A percentile compares a stretch with the other conserved stretches of the same genome.
Conservation (phyloP, 1,284 basidiomycete species). For the Boletus hoseneyae region DNA sequence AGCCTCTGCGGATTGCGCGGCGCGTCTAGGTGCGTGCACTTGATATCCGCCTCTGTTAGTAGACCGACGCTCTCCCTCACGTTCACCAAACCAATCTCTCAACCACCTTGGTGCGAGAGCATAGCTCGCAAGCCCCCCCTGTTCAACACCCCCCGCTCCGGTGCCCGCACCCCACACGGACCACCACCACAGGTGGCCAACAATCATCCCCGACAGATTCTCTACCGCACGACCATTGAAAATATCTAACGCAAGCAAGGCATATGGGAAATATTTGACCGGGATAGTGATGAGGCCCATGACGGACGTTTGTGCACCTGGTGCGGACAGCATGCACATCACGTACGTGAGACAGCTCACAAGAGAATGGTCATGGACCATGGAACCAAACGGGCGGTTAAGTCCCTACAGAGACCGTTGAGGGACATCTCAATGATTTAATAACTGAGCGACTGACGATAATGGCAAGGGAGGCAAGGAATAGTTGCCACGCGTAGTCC, state of each 20-base stretch:
- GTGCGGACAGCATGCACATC: constrained; percentile 62
- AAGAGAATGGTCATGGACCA: constrained; percentile 64
- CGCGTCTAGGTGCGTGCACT: constrained; percentile 27
- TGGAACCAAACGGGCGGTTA: constrained; percentile 61
- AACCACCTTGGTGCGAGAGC: constrained; percentile 42
- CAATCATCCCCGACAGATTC: constrained; percentile 65
- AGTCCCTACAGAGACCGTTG: constrained; percentile 39
- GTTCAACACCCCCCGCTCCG: constrained; percentile 30
- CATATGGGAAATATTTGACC: constrained; percentile 71
- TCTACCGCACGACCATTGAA: constrained; percentile 64
- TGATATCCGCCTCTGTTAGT: constrained; percentile 24
- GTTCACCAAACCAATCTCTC: constrained; percentile 34
- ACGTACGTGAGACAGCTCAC: constrained; percentile 69
- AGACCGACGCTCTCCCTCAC: constrained; percentile 15
- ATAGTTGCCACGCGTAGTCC: constrained; percentile 74
- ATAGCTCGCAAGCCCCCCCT: constrained; percentile 22
- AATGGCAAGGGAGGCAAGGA: constrained; percentile 53
- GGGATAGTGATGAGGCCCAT: constrained; percentile 74
- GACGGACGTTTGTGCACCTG: constrained; percentile 63
- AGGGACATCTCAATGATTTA: constrained; percentile 1
- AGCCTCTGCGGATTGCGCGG: constrained; percentile 26
- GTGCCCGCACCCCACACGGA: constrained; percentile 47
- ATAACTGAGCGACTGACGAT: constrained; percentile 45
- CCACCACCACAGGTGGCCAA: constrained; percentile 82
- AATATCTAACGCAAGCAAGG: constrained; percentile 70